Evolutionary conservation across 2,329 filamentous ascomycete genomes (phyloP).

Genomic region (Xylaria sp.): DNA sequence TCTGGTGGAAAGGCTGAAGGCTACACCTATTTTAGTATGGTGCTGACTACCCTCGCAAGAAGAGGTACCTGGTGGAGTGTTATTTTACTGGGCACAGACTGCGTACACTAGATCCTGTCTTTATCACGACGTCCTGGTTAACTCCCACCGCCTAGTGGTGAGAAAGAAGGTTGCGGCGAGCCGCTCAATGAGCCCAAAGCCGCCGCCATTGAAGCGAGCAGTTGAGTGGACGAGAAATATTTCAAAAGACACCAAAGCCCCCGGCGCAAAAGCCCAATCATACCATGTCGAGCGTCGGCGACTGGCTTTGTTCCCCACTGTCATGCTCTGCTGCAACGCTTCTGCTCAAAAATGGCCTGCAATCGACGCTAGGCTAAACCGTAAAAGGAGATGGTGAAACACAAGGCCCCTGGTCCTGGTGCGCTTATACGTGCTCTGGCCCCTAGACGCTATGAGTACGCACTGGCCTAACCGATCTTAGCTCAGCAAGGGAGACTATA

Average conservation of each 20-base stretch:
- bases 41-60: too few species aligned
- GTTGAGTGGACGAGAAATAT: constrained; percentile 26
- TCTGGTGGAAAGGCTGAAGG: too few species aligned
- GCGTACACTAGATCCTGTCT: constrained; percentile 13
- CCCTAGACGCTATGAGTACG: not conserved
- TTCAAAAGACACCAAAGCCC: constrained; percentile 15
- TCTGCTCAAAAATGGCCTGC: constrained; percentile 25
- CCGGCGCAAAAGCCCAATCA: not conserved
- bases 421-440: not conserved
- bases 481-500: not conserved
- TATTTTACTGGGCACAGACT: too few species aligned
- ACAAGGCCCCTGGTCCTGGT: constrained; percentile 21
- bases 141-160: constrained; percentile 6
- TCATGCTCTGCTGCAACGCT: constrained; percentile 16
- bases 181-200: constrained; percentile 18
- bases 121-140: constrained; percentile 20
- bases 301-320: constrained; percentile 11
- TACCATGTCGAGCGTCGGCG: not conserved
- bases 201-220: not conserved
- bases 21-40: too few species aligned
- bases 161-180: constrained; percentile 10
- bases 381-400: constrained; percentile 36
- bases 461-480: not conserved
- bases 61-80: too few species aligned
- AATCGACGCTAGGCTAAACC: constrained; percentile 24